These are phyloP conservation scores for Myriosclerotinia scirpicola DNA, from an alignment of 2,329 filamentous ascomycete species.

Conservation along the genomic window DNA sequence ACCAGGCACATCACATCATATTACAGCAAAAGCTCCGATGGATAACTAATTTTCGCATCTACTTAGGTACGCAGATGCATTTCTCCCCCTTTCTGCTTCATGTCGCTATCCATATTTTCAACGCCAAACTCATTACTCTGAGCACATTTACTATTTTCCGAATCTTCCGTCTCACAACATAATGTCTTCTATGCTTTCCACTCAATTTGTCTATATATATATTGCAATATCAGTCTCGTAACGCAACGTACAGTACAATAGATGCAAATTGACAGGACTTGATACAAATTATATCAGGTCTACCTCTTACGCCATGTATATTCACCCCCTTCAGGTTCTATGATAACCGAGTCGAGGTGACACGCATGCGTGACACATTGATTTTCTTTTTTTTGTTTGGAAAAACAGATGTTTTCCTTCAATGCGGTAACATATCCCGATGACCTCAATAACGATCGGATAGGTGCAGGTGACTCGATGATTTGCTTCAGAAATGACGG, in stretches of 20 bases:
- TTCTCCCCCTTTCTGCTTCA: neutral
- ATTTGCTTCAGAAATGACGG: neutral
- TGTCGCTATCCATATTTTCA: neutral
- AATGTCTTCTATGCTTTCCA: neutral
- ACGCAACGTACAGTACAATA: neutral
- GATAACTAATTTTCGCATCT: neutral
- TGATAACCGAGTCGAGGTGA: neutral
- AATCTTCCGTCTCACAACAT: slow-evolving; percentile 12
- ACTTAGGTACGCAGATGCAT: neutral
- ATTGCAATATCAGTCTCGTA: neutral
- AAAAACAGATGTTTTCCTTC: neutral
- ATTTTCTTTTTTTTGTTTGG: neutral
- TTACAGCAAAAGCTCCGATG: neutral
- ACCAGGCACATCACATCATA: slow-evolving; percentile 8
- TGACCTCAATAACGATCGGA: neutral
- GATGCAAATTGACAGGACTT: neutral
- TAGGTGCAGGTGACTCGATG: neutral
- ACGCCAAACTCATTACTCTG: slow-evolving; percentile 6
- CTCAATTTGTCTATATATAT: neutral
- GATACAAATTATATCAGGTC: neutral
- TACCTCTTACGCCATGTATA: neutral
- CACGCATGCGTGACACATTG: neutral
- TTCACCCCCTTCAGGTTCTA: neutral
- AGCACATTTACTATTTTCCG: neutral
- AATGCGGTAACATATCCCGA: neutral